phyloP scores from a whole-genome alignment of 1,284 basidiomycete species.

The Leccinum olivaceoglutinosum region DNA sequence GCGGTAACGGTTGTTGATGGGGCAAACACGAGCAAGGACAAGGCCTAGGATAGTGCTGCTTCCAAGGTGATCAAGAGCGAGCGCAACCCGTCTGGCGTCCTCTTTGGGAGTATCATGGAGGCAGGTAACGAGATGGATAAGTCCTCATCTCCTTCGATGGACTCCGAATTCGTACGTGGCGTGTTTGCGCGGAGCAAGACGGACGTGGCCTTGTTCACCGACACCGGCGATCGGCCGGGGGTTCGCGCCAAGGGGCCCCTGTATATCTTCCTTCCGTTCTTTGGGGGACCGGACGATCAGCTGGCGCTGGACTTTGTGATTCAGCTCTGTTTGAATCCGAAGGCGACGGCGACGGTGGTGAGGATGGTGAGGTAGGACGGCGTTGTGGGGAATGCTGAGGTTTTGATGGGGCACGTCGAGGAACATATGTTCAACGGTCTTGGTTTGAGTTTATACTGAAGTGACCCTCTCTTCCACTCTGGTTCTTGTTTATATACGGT shows the following conservation, averaged over 20 bases:
- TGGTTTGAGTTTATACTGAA: neutral
- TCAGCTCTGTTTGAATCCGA: conserved; percentile 70
- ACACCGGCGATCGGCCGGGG: conserved; percentile 42
- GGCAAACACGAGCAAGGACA: neutral
- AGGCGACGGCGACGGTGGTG: conserved; percentile 65
- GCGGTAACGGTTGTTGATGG: neutral
- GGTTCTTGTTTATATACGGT: conserved; percentile 33
- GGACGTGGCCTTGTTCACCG: conserved; percentile 82
- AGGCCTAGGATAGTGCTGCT: neutral
- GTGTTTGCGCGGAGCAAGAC: conserved; percentile 68
- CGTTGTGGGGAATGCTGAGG: neutral
- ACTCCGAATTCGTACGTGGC: conserved; percentile 80
- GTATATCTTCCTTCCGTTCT: conserved; percentile 88
- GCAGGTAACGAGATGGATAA: conserved; percentile 15
- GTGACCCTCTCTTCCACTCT: neutral
- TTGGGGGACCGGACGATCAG: conserved; percentile 92
- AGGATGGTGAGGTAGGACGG: conserved; percentile 13
- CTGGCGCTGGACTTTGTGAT: conserved; percentile 79
- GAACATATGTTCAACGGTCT: conserved; percentile 4
- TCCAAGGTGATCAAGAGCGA: conserved; percentile 8
- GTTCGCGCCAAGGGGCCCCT: conserved; percentile 26
- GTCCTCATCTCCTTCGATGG: conserved; percentile 40
- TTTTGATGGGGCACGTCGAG: neutral
- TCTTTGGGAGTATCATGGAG: conserved; percentile 40
- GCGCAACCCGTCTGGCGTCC: conserved; percentile 53